These are phyloP conservation scores for Chalara sp. DNA, from an alignment of 2,329 filamentous ascomycete genomes.

Conservation along the genomic window DNA sequence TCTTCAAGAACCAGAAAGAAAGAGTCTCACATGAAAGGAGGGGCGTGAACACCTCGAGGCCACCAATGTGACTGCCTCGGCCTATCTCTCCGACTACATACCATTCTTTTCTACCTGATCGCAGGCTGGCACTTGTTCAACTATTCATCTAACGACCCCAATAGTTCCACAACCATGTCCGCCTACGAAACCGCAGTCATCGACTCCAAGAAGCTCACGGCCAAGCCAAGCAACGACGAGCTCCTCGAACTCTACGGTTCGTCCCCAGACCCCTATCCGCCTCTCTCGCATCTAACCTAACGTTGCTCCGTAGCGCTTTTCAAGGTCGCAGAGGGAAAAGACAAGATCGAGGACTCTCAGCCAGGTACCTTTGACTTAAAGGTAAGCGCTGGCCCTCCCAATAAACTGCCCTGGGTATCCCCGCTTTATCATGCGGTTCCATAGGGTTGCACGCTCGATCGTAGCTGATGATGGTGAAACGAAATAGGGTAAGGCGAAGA, in stretches of 20 bases:
- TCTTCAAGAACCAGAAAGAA: no score
- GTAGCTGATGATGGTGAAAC: neutral
- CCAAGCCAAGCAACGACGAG: conserved; percentile 57
- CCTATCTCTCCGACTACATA: no score
- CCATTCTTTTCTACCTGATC: no score
- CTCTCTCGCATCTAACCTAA: neutral
- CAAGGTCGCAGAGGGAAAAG: conserved; percentile 52
- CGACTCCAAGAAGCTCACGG: conserved; percentile 62
- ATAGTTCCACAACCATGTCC: conserved; percentile 16
- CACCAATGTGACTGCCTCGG: no score
- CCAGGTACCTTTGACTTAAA: conserved; percentile 68
- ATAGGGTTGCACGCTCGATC: no score
- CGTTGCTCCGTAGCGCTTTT: conserved; percentile 41
- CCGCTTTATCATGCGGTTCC: neutral
- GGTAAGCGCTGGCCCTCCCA: conserved; percentile 12
- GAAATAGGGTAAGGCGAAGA: conserved; percentile 66
- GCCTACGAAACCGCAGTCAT: conserved; percentile 48
- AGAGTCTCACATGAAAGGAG: no score
- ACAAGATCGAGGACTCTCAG: conserved; percentile 45
- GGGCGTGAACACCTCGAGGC: no score
- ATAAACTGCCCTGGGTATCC: neutral
- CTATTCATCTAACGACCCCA: neutral
- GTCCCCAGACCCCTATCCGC: neutral
- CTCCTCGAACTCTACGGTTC: conserved; percentile 41
- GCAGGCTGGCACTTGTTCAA: no score